Percentiles rank a stretch among this genome's conserved stretches.
Evolutionary conservation across 2,329 filamentous ascomycete species (phyloP).

Genomic region (Pleurostoma richardsiae): DNA sequence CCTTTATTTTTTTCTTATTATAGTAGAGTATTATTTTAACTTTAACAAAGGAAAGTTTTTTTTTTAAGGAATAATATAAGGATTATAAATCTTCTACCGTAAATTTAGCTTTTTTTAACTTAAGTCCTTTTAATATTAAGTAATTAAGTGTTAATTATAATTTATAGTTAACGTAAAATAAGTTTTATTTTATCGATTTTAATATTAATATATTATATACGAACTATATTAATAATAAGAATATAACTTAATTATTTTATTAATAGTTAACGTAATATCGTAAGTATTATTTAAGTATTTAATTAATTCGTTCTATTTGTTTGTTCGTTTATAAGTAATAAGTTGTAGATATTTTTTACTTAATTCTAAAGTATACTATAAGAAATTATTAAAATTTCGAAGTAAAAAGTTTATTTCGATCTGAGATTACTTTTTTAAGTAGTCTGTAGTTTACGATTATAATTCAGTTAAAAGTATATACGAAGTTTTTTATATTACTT

Average conservation of each 20-base stretch:
- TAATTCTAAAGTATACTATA: not conserved
- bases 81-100: constrained; percentile 6
- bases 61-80: constrained; percentile 2
- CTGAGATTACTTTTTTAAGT: not conserved
- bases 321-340: not conserved
- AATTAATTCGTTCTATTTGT: not conserved
- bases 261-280: too few species aligned
- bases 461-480: not conserved
- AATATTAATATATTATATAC: too few species aligned
- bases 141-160: not conserved
- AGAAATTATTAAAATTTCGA: not conserved
- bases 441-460: not conserved
- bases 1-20: too few species aligned
- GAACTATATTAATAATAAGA: too few species aligned
- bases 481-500: not conserved
- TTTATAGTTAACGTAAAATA: not conserved
- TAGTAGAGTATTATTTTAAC: not conserved
- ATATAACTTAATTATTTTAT: not conserved
- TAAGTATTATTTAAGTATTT: not conserved
- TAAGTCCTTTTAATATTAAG: constrained; percentile 1
- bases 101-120: too few species aligned
- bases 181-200: not conserved
- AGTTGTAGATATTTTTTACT: not conserved
- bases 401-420: not conserved
- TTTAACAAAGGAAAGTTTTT: constrained; percentile 1